phyloP scores from a whole-genome alignment of 108 stramenopile genomes.

The Licmophora abbreviata region DNA sequence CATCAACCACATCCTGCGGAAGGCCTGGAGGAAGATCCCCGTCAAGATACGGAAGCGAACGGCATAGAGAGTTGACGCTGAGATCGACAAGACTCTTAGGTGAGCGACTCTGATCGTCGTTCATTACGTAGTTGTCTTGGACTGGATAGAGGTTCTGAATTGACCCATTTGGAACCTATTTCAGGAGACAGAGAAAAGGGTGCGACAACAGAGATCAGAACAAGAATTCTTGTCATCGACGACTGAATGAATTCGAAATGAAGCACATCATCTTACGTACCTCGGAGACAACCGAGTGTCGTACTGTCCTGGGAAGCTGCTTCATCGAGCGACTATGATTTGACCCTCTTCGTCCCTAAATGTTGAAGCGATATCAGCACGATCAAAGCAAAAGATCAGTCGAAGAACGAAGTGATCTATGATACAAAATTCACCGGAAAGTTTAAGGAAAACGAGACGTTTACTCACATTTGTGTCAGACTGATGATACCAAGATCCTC shows the following conservation, averaged over 20 bases:
- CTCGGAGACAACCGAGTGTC: not conserved
- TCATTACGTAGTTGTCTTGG: conserved; percentile 48
- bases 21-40: conserved; percentile 64
- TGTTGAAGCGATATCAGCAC: conserved; percentile 8
- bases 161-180: conserved; percentile 43
- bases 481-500: conserved; percentile 8
- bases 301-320: not conserved
- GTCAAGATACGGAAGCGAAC: conserved; percentile 49
- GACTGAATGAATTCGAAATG: conserved; percentile 54
- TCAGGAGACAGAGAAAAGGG: not conserved
- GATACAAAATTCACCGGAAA: not conserved
- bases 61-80: conserved; percentile 58
- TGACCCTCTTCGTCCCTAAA: conserved; percentile 12
- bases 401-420: conserved; percentile 1
- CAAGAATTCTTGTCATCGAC: conserved; percentile 17
- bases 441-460: not conserved
- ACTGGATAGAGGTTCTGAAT: conserved; percentile 56
- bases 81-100: conserved; percentile 68
- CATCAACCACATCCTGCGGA: conserved; percentile 75
- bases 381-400: conserved; percentile 13
- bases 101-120: conserved; percentile 37
- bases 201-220: conserved; percentile 7
- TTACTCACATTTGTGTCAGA: conserved; percentile 12
- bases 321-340: not conserved
- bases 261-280: conserved; percentile 6